phyloP scores from a whole-genome alignment of 805 yeast species.

The Starmerella bacillaris region DNA sequence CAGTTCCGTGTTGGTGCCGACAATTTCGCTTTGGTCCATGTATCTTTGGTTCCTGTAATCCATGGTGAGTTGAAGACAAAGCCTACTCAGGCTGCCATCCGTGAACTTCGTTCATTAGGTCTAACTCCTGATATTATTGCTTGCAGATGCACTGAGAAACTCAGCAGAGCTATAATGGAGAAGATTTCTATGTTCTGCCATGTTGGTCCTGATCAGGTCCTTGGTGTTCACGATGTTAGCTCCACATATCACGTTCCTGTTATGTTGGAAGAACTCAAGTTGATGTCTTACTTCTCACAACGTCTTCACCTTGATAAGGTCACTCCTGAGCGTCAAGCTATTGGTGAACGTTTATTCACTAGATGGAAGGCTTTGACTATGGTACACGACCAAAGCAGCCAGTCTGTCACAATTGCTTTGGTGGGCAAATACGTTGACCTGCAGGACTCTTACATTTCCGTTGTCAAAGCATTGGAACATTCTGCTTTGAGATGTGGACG shows the following conservation, averaged over 20 bases:
- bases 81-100: constrained; percentile 98
- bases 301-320: constrained; percentile 46
- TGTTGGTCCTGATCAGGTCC: constrained; percentile 94
- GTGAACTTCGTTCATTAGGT: constrained; percentile 89
- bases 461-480: constrained; percentile 89
- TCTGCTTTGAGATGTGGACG: constrained; percentile 78
- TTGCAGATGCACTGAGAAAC: constrained; percentile 77
- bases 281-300: constrained; percentile 48
- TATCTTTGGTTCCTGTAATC: constrained; percentile 90
- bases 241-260: constrained; percentile 96
- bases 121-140: constrained; percentile 93
- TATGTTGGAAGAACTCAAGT: constrained; percentile 67
- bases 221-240: constrained; percentile 91
- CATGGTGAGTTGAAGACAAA: constrained; percentile 98
- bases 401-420: constrained; percentile 80
- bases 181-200: constrained; percentile 98
- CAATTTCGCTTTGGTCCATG: constrained; percentile 90
- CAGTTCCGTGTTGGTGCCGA: constrained; percentile 92
- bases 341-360: constrained; percentile 50
- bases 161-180: constrained; percentile 71
- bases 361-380: constrained; percentile 71
- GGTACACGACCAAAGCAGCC: constrained; percentile 64
- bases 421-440: constrained; percentile 95
- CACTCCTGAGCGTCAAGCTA: constrained; percentile 33
- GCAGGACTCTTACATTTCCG: constrained; percentile 88